Evolutionary conservation across 2,329 filamentous ascomycete species (phyloP), one percentile per base, ranked within the genome.

Genomic region (Aspergillus transmontanensis): DNA sequence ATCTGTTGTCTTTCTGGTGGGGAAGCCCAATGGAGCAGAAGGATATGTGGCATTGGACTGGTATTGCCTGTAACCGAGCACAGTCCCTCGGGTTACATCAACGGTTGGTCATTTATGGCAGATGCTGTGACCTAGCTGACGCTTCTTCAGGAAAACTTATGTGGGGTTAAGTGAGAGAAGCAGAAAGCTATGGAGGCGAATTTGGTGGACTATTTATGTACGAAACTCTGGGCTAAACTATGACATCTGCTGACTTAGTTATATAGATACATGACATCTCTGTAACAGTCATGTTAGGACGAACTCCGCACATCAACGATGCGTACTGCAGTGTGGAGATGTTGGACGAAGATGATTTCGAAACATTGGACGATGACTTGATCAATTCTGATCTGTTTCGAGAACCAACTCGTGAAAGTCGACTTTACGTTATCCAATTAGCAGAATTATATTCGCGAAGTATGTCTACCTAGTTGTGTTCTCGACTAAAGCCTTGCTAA

Each of bases 31-130:
- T 56, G 34, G 53, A 64, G 16, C 62, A 60, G n/a, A 64, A 64
- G 45, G 62, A 64, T 39, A 57, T 50, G 48, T 64, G 62, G 62
- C 46, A 64, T 21, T 64, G 62, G 62, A 39, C 45, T 6, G 58
- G 62, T 23, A n/a, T 64, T 3, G 50, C 45, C 23, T 55, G 60
- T 11, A 23, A 39, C 39, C 55, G 60, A 55, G 62, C 62, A 19
- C 62, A 64, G 32, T 48, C 58, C 23, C 48, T 64, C 2, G 58
- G 62, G 16, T 30, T 64, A 46, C 62, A 50, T 30, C 46, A 50
- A 30, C 7, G 46, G 46, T 50, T 50, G 26, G 46, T 50, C 26
- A 12, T 28, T 16, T 6, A 28, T 19, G 23, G 12, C 2, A n/a
- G 11, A 50, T 50, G 26, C 23, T n/a, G 12, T 28, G 46, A 16